A percentile compares a stretch with the other conserved stretches of the same genome.
These are phyloP conservation scores for Dictyostelium citrinum DNA, from an alignment of 78 protist species.

Conservation along the genomic window DNA sequence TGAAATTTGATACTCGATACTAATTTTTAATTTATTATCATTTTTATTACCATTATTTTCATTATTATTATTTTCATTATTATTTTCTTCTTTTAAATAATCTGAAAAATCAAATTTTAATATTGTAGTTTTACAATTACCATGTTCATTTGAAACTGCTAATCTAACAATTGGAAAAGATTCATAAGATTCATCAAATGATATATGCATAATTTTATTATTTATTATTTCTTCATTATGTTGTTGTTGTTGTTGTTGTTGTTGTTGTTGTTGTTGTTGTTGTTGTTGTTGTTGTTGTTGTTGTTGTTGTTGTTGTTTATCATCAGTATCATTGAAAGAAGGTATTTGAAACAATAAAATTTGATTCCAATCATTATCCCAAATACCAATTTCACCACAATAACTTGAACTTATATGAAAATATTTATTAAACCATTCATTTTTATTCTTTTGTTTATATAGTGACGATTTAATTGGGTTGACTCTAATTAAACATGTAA, in stretches of 20 bases:
- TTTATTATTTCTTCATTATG: background rate
- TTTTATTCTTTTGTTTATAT: background rate
- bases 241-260: too few species aligned
- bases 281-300: background rate
- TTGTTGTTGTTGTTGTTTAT: background rate
- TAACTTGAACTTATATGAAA: conserved; percentile 28
- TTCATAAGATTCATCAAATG: conserved; percentile 5
- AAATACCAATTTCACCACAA: conserved; percentile 35
- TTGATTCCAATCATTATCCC: conserved; percentile 15
- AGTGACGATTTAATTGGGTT: background rate
- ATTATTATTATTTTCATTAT: background rate
- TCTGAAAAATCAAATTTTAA: background rate
- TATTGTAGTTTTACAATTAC: conserved; percentile 26
- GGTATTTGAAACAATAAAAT: background rate
- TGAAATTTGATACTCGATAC: background rate
- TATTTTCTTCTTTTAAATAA: background rate
- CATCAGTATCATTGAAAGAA: background rate
- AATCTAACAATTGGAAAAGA: background rate
- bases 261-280: too few species aligned
- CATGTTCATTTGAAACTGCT: conserved; percentile 52
- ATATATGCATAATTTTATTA: conserved; percentile 56
- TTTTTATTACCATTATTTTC: too few species aligned
- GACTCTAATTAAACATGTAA: conserved; percentile 31
- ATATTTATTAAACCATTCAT: background rate
- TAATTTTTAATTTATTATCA: too few species aligned